Percentiles rank a stretch among this genome's conserved stretches.
Conservation (phyloP, 352 stramenopile genomes). For the Pythium rishiriense region DNA sequence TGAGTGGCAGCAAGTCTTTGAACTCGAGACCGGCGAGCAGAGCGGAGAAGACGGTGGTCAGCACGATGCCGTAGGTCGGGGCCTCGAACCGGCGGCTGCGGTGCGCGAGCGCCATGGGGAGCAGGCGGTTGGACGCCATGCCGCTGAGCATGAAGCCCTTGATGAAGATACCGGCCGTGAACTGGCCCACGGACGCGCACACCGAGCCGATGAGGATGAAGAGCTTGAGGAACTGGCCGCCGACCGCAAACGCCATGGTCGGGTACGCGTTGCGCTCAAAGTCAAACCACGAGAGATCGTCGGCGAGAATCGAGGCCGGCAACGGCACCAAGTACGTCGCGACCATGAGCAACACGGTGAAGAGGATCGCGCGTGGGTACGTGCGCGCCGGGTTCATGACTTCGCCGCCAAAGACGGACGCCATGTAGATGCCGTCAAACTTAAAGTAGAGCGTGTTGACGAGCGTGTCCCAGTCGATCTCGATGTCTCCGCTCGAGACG, state of each 20-base stretch:
- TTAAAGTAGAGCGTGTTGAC: conserved; percentile 94
- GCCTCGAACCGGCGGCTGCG: conserved; percentile 26
- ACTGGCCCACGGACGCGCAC: conserved; percentile 80
- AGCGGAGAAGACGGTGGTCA: conserved; percentile 18
- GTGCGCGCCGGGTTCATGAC: conserved; percentile 71
- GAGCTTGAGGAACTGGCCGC: conserved; percentile 68
- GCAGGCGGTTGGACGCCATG: conserved; percentile 67
- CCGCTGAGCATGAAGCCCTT: conserved; percentile 80
- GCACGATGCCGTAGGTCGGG: conserved; percentile 26
- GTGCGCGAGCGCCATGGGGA: conserved; percentile 75
- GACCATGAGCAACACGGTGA: conserved; percentile 64
- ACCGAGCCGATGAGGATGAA: conserved; percentile 81
- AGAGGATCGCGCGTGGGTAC: conserved; percentile 79
- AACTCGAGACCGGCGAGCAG: conserved; percentile 34
- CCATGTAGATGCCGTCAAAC: conserved; percentile 90
- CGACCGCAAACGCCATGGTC: conserved; percentile 72
- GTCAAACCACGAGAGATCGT: conserved; percentile 62
- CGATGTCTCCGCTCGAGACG: conserved; percentile 14
- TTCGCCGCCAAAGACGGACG: conserved; percentile 84
- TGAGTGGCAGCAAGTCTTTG: conserved; percentile 57
- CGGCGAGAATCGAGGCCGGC: conserved; percentile 73
- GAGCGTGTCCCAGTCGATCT: conserved; percentile 64
- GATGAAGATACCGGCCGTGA: conserved; percentile 86
- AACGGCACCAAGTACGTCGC: conserved; percentile 86
- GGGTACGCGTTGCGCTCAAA: conserved; percentile 91